Evolutionary conservation across 1,284 basidiomycete species (phyloP).

Genomic region (Coniferiporia weirii): DNA sequence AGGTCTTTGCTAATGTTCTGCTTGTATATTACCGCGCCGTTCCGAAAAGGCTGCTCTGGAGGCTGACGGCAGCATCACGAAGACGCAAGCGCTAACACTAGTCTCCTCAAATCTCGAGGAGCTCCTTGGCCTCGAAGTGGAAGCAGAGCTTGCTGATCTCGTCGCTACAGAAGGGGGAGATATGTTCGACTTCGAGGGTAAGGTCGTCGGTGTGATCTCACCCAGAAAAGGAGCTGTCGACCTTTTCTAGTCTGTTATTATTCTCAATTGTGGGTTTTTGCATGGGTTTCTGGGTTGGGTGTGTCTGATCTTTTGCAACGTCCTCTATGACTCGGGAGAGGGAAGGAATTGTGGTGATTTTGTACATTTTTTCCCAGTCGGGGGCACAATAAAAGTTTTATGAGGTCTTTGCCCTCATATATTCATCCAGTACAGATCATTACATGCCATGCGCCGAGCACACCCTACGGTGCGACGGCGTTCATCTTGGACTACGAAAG

Average conservation of each 20-base stretch:
- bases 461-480: not conserved
- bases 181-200: constrained; percentile 53
- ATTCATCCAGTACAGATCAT: not conserved
- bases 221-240: constrained; percentile 40
- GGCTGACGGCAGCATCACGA: constrained; percentile 42
- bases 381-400: not conserved
- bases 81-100: constrained; percentile 51
- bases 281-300: no score
- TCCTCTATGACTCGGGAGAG: no score
- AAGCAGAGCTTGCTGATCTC: constrained; percentile 41
- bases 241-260: constrained; percentile 26
- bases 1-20: not conserved
- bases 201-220: constrained; percentile 57
- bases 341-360: not conserved
- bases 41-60: constrained; percentile 30
- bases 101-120: constrained; percentile 61
- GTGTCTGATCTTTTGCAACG: no score
- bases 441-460: not conserved
- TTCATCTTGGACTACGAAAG: not conserved
- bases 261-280: no score
- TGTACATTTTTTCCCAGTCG: not conserved
- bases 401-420: not conserved
- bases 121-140: constrained; percentile 50
- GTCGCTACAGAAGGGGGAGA: constrained; percentile 63
- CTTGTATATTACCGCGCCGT: not conserved